Base-by-base conservation (phyloP, 768 basidiomycete species). In the Chiua virens region DNA sequence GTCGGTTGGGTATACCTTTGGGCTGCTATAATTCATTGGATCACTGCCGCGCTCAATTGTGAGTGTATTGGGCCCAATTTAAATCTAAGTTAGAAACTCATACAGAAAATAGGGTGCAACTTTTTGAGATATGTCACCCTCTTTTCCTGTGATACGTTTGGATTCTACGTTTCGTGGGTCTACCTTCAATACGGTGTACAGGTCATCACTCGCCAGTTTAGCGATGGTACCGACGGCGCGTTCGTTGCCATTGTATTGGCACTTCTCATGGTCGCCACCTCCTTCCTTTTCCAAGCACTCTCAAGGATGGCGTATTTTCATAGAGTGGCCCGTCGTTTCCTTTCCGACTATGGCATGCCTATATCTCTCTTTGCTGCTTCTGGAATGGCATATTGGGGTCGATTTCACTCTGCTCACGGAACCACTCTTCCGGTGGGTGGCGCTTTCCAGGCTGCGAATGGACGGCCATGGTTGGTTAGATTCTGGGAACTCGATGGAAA, bases 1-100 rank as follows among this genome's bases (percentile, higher is more conserved):
- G 79, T 95, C 9, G 92, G 92, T 23, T 95, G 93, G 93, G 87
- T 92, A 1, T 95, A 96, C 65, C 71, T 93, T 0, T 94, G 92
- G 92, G 89, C 81, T 30, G 92, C 91, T 0, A 87, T 93, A 36
- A 68, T 89, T 36, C 88, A 94, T 60, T 92, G 87, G 87, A 71
- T 89, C 40, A 87, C 89, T 5, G 89, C 92, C 6, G 64, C 81
- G 6, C 72, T 89, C 15, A 93, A 93, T 55, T 89, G 91, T 86
- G 55, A 57, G 79, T 52, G 37, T 21, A 8, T 23, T 38, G n/a
- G 10, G 17, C 25, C 59, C 38, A 13, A 27, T 1, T 38, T 55
- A 15, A 25, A 1, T 27, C 54, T 11, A 5, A 8, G 14, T 20
- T 1, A 8, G n/a, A 0, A 5, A 40, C 47, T 62, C 20, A 60